Base-by-base conservation (phyloP, 2,329 filamentous ascomycete genomes). In the Geosmithia putterillii region DNA sequence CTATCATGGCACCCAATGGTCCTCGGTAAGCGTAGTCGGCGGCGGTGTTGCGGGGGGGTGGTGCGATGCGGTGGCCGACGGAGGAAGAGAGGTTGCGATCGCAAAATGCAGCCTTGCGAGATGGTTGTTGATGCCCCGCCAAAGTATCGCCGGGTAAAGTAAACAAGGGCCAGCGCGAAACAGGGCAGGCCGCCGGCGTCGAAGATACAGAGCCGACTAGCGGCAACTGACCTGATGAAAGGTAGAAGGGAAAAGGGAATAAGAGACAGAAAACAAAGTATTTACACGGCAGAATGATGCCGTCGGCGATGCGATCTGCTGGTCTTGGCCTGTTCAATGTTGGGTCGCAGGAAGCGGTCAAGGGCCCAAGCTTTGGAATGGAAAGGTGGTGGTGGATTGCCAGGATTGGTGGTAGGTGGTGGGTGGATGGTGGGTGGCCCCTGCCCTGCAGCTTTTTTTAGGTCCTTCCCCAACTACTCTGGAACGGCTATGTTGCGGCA, bases 1-100 rank as follows among this genome's bases (percentile, higher is more conserved):
- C 47, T 52, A 46, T 48, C 49, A 53, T 52, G 51, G 56, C 52
- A 41, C 42, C 35, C 23, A 25, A 17, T 22, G n/a, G 37, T 18
- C 7, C 23, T 32, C 28, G 10, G 28, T 14, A 32, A n/a, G n/a
- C n/a, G 28, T 14, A 15, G 19, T 15, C 23, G 36, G 20, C 21
- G 32, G 34, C 25, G 19, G 38, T 23, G 34, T 22, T 35, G 42
- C n/a, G 15, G 42, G 17, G 37, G 22, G 32, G 38, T 18, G 19
- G 15, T 28, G 17, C 21, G 39, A 17, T 23, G 19, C 32, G 14
- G 21, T 18, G 21, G 32, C 20, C 9, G 23, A 15, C 19, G 25
- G 17, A 15, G 12, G 25, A 20, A 19, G 21, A 35, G 21, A 18
- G 23, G 18, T 23, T 18, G 32, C 15, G 28, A 23, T 44, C 28